Base-by-base conservation (phyloP, 768 basidiomycete species). In the Rhizopogon rudus region DNA sequence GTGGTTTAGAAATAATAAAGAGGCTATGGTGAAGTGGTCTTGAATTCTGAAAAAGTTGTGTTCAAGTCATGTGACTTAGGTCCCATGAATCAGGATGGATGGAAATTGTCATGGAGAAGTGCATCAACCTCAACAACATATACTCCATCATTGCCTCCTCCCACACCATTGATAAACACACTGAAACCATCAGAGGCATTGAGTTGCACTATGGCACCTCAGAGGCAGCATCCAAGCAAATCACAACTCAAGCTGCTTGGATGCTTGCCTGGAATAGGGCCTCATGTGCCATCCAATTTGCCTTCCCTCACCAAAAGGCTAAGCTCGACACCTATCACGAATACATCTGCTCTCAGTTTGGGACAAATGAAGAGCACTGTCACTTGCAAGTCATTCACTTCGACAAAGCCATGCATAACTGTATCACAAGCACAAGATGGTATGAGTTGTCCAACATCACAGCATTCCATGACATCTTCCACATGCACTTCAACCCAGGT, bases 361-460 rank as follows among this genome's bases (percentile, higher is more conserved):
- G 29, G 3, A 29, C 29, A 5, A 29, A 29, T 29, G 29, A 29
- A 29, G 29, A 29, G 3, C 3, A 29, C 9, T 33, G 8, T 2
- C 33, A 69, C 37, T 3, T 5, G 0, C 25, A 54, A 5, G 56
- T 75, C 61, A 60, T 77, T 52, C 35, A 60, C 5, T 71, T 60
- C 55, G 73, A 78, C 56, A 57, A 59, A 25, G 70, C 69, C 0
- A 52, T 73, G 13, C 50, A 71, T 1, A 63, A 63, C 3, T 12
- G 48, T 4, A 67, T 70, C 28, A 60, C 52, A 29, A 29, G 29
- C 25, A 55, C 61, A 5, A 58, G 53, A n/a, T 8, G 41, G 0
- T 25, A 58, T 1, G 44, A 54, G 4, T 67, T 71, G 62, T 57
- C 62, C 9, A 64, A 74, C 44, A 22, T 57, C 52, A 1, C n/a